Conservation (phyloP, 2,329 filamentous ascomycete genomes). For the Stagonosporopsis tanaceti region DNA sequence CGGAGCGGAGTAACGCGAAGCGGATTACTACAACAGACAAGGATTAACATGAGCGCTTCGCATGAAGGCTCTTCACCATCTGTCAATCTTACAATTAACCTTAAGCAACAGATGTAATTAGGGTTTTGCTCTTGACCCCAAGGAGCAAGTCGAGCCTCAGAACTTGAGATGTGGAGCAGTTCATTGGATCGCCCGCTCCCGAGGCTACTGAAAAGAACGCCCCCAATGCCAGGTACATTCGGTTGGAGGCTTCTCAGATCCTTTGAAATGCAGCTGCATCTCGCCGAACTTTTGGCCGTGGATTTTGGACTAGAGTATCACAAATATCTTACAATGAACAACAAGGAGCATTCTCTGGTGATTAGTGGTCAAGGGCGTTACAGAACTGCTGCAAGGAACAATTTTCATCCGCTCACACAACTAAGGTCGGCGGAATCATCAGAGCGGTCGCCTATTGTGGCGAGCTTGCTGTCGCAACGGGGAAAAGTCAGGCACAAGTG, state of each 20-base stretch:
- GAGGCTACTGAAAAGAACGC: conserved; percentile 18
- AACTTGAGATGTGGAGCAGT: conserved; percentile 10
- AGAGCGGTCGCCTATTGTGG: background rate
- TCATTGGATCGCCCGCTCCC: conserved; percentile 18
- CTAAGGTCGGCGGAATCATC: background rate
- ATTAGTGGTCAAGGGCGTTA: background rate
- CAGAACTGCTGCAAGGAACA: conserved; percentile 1
- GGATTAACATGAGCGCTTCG: background rate
- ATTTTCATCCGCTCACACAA: background rate
- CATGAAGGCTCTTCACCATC: background rate
- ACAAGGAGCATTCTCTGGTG: background rate
- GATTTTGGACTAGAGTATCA: conserved; percentile 1
- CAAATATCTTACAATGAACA: background rate
- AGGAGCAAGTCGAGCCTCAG: conserved; percentile 23
- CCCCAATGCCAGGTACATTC: conserved; percentile 16
- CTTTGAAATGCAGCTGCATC: conserved; percentile 9
- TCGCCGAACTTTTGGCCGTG: conserved; percentile 15
- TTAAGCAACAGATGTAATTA: conserved; percentile 20
- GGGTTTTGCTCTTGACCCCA: conserved; percentile 23
- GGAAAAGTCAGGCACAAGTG: conserved; percentile 10
- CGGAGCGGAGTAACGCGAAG: conserved; percentile 5
- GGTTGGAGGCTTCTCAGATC: background rate
- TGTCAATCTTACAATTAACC: conserved; percentile 10
- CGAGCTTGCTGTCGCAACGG: conserved; percentile 8
- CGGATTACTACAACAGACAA: conserved; percentile 9